Evolutionary conservation across 2,329 filamentous ascomycete species (phyloP).

Genomic region (Penicillium palitans): DNA sequence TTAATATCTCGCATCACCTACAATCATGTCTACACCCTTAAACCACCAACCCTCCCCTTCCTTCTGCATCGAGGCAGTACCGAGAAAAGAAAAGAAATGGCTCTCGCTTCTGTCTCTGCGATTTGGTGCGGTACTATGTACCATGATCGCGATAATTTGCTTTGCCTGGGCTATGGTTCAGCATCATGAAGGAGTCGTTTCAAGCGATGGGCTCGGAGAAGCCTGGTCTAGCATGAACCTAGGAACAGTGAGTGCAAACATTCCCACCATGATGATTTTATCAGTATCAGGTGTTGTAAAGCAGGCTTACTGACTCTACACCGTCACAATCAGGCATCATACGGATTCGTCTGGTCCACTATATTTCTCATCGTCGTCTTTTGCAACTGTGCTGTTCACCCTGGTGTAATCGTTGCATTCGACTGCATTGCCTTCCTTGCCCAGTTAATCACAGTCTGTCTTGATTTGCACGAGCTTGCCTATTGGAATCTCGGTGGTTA

Average conservation of each 20-base stretch:
- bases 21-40: not conserved
- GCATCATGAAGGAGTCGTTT: conserved; percentile 12
- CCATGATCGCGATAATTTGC: conserved; percentile 15
- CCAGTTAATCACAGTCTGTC: conserved; percentile 13
- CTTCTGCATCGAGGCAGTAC: conserved; percentile 17
- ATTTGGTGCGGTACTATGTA: conserved; percentile 11
- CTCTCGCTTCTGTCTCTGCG: conserved; percentile 16
- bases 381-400: conserved; percentile 18
- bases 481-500: conserved; percentile 15
- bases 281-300: not conserved
- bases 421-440: conserved; percentile 15
- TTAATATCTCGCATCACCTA: not conserved
- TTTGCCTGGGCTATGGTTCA: conserved; percentile 19
- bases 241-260: conserved; percentile 7
- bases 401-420: conserved; percentile 14
- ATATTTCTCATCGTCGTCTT: conserved; percentile 19
- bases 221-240: conserved; percentile 12
- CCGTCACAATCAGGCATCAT: conserved; percentile 5
- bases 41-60: not conserved
- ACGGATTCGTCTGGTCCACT: conserved; percentile 20
- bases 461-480: conserved; percentile 13
- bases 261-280: too few relatives aligned
- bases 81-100: conserved; percentile 16
- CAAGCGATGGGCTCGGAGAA: conserved; percentile 15
- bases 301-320: not conserved